Base-by-base conservation (phyloP, 2,329 filamentous ascomycete genomes). In the Sarocladium oryzae region DNA sequence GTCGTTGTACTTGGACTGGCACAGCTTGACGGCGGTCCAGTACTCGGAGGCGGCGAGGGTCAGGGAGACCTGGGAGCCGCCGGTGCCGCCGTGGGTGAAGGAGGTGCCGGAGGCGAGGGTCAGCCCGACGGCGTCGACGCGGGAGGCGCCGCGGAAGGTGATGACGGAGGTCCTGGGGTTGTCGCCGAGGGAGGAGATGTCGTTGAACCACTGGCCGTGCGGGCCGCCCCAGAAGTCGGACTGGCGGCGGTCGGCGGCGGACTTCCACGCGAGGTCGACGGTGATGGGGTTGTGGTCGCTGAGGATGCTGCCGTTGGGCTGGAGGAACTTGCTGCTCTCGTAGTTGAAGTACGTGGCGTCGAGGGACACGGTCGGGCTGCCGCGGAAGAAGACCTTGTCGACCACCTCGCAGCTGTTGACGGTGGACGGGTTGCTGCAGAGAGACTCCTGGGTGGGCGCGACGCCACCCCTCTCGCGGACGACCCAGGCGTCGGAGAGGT, bases 261-360 rank as follows among this genome's bases (percentile, higher is more conserved):
- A 48, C 28, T 48, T 48, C 43, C 43, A 72, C 58, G 68, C 66
- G 58, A 80, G 71, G 58, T 74, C 68, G 15, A 76, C 73, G 20
- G 70, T 65, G 56, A 85, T 69, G 2, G 81, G 79, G 63, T 84
- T 81, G 62, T 85, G 80, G 62, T 85, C 81, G 6, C 75, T 75
- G 35, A 85, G 67, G 21, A 82, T 67, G 53, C 60, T 71, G 30
- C 77, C 79, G 54, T 79, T 66, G 7, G 68, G 37, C 60, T 80
- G 74, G 13, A 84, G 64, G 67, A 85, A 85, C 59, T 69, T 71
- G 41, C 57, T 57, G 52, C 75, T 73, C 18, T 74, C 77, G 61
- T 85, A 85, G 56, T 65, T 66, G 61, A 76, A 81, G 46, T 59
- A 61, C 2, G 67, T 73, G 1, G 76, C 75, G 4, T 61, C 55